Conservation (phyloP, 768 basidiomycete genomes). For the Kwoniella bestiolae region DNA sequence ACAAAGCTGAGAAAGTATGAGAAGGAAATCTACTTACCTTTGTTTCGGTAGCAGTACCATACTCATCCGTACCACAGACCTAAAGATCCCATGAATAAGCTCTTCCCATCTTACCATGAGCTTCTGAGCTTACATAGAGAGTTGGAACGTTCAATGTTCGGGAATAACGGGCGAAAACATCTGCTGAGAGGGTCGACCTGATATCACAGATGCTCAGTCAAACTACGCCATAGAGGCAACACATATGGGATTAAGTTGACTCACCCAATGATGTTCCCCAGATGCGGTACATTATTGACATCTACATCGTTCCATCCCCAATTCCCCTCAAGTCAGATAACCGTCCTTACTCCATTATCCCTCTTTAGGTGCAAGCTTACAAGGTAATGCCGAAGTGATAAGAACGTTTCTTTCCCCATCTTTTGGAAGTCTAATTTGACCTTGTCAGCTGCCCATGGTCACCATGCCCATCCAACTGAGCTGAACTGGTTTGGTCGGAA, state of each 20-base stretch:
- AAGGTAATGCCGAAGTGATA: constrained; percentile 90
- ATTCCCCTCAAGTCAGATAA: not conserved
- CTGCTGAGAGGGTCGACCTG: constrained; percentile 94
- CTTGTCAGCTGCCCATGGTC: constrained; percentile 16
- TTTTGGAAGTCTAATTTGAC: constrained; percentile 67
- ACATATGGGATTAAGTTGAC: not conserved
- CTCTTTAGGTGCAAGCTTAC: constrained; percentile 32
- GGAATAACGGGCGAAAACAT: constrained; percentile 89
- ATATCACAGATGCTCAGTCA: constrained; percentile 72
- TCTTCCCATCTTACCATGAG: no score
- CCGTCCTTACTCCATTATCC: constrained; percentile 3
- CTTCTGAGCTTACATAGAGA: constrained; percentile 64
- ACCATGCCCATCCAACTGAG: not conserved
- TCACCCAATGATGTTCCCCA: constrained; percentile 65
- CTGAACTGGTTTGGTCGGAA: not conserved
- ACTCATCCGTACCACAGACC: constrained; percentile 97
- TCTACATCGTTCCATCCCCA: constrained; percentile 31
- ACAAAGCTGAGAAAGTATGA: no score
- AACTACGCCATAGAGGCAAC: no score
- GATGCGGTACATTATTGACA: constrained; percentile 90
- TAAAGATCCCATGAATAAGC: constrained; percentile 6
- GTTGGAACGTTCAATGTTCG: constrained; percentile 82
- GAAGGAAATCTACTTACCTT: constrained; percentile 65
- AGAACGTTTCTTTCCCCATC: constrained; percentile 85
- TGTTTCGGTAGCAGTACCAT: constrained; percentile 99